These are phyloP conservation scores for Nicotiana attenuata DNA, from an alignment of 257 asterid species.

Conservation along the genomic window DNA sequence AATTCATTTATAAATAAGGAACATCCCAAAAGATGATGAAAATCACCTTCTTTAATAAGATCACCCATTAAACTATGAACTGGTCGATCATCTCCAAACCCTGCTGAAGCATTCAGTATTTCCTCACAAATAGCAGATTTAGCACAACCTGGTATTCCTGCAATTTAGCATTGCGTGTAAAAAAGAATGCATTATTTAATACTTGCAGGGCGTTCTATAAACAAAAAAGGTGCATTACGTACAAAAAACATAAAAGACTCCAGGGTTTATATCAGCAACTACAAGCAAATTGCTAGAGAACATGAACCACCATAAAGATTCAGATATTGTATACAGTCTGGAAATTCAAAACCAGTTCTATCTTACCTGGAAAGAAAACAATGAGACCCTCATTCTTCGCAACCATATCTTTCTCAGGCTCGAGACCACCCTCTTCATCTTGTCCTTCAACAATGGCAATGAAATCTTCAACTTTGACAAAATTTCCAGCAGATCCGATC, in stretches of 20 bases:
- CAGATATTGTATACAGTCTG: background rate
- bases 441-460: conserved; percentile 66
- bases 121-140: conserved; percentile 94
- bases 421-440: conserved; percentile 95
- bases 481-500: conserved; percentile 92
- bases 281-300: background rate
- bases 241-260: background rate
- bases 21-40: background rate
- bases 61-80: conserved; percentile 91
- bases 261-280: background rate
- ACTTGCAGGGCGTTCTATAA: background rate
- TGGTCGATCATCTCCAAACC: conserved; percentile 89
- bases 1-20: background rate
- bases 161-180: conserved; percentile 14
- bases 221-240: background rate
- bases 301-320: background rate
- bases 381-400: conserved; percentile 80
- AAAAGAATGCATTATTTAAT: conserved; percentile 18
- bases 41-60: conserved; percentile 66
- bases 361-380: conserved; percentile 88
- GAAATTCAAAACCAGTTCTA: conserved; percentile 9
- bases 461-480: conserved; percentile 77
- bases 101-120: conserved; percentile 54
- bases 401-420: conserved; percentile 47
- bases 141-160: conserved; percentile 99